Base-by-base conservation (phyloP, 495 filamentous ascomycete genomes). In the Penicillium angulare region DNA sequence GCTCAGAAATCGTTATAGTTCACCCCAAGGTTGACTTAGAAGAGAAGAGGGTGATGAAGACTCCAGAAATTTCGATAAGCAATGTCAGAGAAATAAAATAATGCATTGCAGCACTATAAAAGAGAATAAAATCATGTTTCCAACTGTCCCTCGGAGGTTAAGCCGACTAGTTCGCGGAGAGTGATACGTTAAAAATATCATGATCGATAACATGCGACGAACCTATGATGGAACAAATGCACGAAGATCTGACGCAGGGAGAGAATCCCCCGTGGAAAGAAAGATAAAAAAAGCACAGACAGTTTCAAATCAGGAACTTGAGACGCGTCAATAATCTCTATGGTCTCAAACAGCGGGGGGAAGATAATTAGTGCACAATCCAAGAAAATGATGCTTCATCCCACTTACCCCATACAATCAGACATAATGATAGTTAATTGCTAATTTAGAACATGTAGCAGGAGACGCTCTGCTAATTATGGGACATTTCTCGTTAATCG, bases 401-500 rank as follows among this genome's bases (percentile, higher is more conserved):
- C n/a, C n/a, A n/a, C n/a, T n/a, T n/a, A n/a, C n/a, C n/a, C n/a
- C n/a, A n/a, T n/a, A n/a, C n/a, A n/a, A n/a, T n/a, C n/a, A n/a
- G n/a, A n/a, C 27, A 31, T 31, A 31, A 31, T 31, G 8, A 7
- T 2, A 1, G 27, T 31, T 41, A 3, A 41, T 16, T 5, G 12
- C 38, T 41, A 41, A 41, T 41, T 41, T 41, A 41, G 38, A 46
- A 57, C 47, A 26, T 42, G 46, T 33, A 39, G 27, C 29, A 32
- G 15, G 26, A 21, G 29, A 38, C 38, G 20, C 18, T 46, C 24
- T 63, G 59, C 56, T 60, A 60, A 65, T 60, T 63, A 60, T 62
- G 61, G 61, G 58, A 53, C 26, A 47, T 59, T 59, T 38, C 10
- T 7, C 13, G 46, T 15, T 53, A 27, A 44, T 13, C 20, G 33